phyloP scores from a whole-genome alignment of 2,329 filamentous ascomycete species.

The Myriosclerotinia duriaeana region DNA sequence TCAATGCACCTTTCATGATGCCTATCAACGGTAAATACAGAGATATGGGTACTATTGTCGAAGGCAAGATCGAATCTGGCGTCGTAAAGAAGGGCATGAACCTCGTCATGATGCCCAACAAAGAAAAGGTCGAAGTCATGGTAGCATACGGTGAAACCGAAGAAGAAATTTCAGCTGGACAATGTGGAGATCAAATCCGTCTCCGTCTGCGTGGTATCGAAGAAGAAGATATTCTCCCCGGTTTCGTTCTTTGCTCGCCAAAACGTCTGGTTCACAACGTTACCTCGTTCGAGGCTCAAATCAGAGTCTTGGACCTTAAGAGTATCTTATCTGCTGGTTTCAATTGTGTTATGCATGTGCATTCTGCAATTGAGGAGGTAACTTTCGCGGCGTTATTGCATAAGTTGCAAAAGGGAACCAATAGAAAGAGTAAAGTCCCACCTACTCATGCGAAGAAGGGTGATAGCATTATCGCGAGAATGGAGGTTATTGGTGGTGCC shows the following conservation, averaged over 20 bases:
- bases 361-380: constrained; percentile 96
- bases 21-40: constrained; percentile 93
- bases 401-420: constrained; percentile 92
- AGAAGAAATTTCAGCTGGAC: constrained; percentile 78
- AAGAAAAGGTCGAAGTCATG: constrained; percentile 73
- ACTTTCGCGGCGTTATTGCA: constrained; percentile 86
- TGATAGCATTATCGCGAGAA: constrained; percentile 83
- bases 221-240: constrained; percentile 93
- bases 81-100: constrained; percentile 86
- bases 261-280: constrained; percentile 94
- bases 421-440: constrained; percentile 86
- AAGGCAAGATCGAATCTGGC: constrained; percentile 95
- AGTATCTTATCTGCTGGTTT: constrained; percentile 91
- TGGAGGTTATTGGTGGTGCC: constrained; percentile 82
- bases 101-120: constrained; percentile 95
- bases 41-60: constrained; percentile 95
- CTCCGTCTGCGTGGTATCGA: constrained; percentile 90
- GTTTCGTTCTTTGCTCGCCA: constrained; percentile 93
- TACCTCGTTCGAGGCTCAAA: constrained; percentile 88
- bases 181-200: constrained; percentile 93
- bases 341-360: constrained; percentile 96
- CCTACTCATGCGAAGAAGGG: constrained; percentile 85
- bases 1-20: constrained; percentile 99
- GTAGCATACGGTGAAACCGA: constrained; percentile 94
- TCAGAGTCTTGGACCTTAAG: constrained; percentile 91